A percentile compares a stretch with the other conserved stretches of the same genome.
phyloP scores from a whole-genome alignment of 768 basidiomycete species.

The Kwoniella botswanensis region DNA sequence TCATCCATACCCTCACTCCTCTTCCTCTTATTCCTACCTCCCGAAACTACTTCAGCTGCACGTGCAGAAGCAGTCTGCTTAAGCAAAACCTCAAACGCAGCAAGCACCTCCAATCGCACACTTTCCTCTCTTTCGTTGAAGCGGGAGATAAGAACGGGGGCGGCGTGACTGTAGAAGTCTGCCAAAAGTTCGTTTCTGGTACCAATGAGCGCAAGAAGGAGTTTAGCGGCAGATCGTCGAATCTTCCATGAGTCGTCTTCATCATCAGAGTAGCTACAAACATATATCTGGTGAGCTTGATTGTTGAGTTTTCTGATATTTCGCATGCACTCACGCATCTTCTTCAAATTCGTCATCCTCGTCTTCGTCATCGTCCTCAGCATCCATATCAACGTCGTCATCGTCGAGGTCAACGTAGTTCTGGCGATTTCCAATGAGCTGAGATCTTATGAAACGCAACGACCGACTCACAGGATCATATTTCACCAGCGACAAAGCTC shows the following conservation, averaged over 20 bases:
- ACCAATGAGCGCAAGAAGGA: constrained; percentile 79
- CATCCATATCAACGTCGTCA: constrained; percentile 67
- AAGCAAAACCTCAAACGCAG: constrained; percentile 78
- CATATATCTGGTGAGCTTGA: background rate
- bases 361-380: constrained; percentile 66
- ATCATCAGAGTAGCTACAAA: constrained; percentile 85
- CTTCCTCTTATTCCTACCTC: constrained; percentile 60
- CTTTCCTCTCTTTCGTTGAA: constrained; percentile 95
- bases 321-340: constrained; percentile 67
- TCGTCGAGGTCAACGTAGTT: constrained; percentile 72
- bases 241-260: constrained; percentile 99
- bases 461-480: constrained; percentile 78
- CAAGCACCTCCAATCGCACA: constrained; percentile 89
- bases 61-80: constrained; percentile 73
- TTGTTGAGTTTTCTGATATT: background rate
- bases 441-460: constrained; percentile 2
- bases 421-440: constrained; percentile 53
- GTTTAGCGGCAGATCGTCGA: constrained; percentile 87
- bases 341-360: constrained; percentile 81
- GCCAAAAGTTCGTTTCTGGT: constrained; percentile 87
- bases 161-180: constrained; percentile 79
- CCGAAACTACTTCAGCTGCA: constrained; percentile 60
- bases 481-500: constrained; percentile 79
- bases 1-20: constrained; percentile 62
- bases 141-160: constrained; percentile 84